Evolutionary conservation across 192 early-diverging fungal species (phyloP), one percentile per base, ranked within the genome.

Genomic region (Coemansia sp.): DNA sequence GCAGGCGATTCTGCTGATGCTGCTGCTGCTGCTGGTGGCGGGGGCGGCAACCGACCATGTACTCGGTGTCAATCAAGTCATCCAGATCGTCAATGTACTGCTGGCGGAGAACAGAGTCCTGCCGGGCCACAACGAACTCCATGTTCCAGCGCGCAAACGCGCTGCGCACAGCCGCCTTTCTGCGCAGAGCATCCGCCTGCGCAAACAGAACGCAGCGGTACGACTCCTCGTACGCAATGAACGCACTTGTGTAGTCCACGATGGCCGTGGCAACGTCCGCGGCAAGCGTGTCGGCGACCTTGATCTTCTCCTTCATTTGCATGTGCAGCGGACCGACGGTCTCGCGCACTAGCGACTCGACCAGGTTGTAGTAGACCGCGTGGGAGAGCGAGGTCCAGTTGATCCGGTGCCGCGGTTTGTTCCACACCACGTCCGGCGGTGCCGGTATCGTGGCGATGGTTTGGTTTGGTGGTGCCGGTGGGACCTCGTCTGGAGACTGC

Each of bases 341-440:
- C 6, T 75, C 70, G 36, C 15, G 41, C 2, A 72, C 55, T 13
- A 81, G 52, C n/a, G 73, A 69, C 13, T 40, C 73, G 6, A 81
- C 42, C 41, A 81, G 49, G 21, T 69, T 62, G 64, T 72, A 58
- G 65, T 74, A 81, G 11, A 81, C 54, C 3, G 70, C 52, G 51
- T 81, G 73, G 12, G 70, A 66, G 15, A 81, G 70, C 21, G 70
- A 65, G 8, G 78, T 81, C 70, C 73, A 81, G 67, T 73, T 76
- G 58, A 81, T 76, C 43, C 73, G 73, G 39, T 62, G 60, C 18
- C 78, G 73, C 22, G 78, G 78, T n/a, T 48, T 58, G 65, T 76
- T 75, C 78, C 78, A 81, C 6, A 76, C 70, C 11, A 81, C 57
- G 4, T 57, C 32, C 12, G 63, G 41, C 18, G 41, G 41, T n/a